Conservation (phyloP, 441 rosid genomes). For the Adansonia grandidieri region DNA sequence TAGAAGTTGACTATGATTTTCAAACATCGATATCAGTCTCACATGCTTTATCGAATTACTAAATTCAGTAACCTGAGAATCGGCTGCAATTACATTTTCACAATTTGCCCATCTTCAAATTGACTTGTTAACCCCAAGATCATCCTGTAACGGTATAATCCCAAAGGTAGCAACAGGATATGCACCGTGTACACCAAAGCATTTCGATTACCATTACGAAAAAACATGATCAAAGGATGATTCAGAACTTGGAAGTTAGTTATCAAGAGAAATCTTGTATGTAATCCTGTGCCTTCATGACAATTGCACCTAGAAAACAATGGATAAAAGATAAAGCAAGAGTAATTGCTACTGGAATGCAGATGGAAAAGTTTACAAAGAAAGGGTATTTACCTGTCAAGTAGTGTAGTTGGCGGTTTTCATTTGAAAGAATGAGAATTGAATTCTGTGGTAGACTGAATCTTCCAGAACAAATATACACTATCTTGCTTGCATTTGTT, state of each 20-base stretch:
- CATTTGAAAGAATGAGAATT: constrained; percentile 5
- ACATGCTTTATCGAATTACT: neutral
- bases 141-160: neutral
- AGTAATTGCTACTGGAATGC: neutral
- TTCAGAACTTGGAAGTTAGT: neutral
- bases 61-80: neutral
- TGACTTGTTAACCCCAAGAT: neutral
- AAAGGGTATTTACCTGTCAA: constrained; percentile 18
- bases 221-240: neutral
- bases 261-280: neutral
- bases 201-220: neutral
- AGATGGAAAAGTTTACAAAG: neutral
- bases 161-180: neutral
- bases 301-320: constrained; percentile 24
- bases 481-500: constrained; percentile 54
- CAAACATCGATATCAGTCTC: constrained; percentile 5
- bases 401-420: neutral
- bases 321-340: neutral
- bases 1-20: neutral
- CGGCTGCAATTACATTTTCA: neutral
- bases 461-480: neutral
- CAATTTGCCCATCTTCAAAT: neutral
- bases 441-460: neutral
- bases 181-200: neutral
- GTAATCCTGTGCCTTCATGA: neutral